Conservation (phyloP, 495 filamentous ascomycete species). For the Xylaria scruposa region DNA sequence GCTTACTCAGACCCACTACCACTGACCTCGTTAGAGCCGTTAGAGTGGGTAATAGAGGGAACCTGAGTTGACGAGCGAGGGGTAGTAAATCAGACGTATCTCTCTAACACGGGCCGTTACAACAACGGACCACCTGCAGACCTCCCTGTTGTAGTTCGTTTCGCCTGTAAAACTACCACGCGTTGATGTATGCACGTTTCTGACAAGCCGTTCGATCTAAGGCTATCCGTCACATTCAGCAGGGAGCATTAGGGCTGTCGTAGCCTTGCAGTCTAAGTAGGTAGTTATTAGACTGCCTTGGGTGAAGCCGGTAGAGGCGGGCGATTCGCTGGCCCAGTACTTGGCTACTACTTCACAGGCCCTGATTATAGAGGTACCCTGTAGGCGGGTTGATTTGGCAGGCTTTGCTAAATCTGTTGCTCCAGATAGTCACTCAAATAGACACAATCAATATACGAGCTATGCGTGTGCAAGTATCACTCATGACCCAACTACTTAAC, state of each 20-base stretch:
- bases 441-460: constrained; percentile 11
- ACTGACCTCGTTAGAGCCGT: background rate
- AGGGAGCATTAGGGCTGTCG: background rate
- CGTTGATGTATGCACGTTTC: constrained; percentile 11
- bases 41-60: constrained; percentile 19
- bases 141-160: background rate
- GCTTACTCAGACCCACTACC: constrained; percentile 25
- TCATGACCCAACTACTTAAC: constrained; percentile 3
- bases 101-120: constrained; percentile 20
- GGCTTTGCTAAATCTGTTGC: background rate
- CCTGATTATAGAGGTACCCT: constrained; percentile 10
- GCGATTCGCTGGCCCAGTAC: background rate
- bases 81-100: constrained; percentile 19
- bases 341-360: background rate
- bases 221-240: background rate
- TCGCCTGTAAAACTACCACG: background rate
- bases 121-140: constrained; percentile 12
- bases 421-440: constrained; percentile 7
- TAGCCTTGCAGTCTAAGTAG: constrained; percentile 6
- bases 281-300: background rate
- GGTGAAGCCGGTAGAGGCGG: background rate
- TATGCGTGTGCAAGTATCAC: constrained; percentile 19
- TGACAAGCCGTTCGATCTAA: background rate
- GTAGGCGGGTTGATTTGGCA: background rate
- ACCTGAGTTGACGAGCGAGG: constrained; percentile 17